Percentiles rank a stretch among this genome's conserved stretches.
Conservation (phyloP, 129 eudicot genomes). For the Ambrosia trifida region DNA sequence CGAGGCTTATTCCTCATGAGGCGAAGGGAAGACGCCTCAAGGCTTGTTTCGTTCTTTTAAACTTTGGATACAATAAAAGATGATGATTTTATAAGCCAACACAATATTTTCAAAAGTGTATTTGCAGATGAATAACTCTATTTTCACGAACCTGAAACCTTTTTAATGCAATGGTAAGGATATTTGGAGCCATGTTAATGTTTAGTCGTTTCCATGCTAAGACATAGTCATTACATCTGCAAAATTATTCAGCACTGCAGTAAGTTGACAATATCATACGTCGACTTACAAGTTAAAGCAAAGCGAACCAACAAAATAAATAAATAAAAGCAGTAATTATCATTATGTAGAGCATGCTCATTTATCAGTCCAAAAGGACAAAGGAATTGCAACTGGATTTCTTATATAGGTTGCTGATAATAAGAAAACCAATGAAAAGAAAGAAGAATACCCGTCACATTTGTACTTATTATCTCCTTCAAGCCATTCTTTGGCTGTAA, state of each 20-base stretch:
- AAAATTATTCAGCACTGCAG: constrained; percentile 27
- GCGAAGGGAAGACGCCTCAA: too few relatives aligned
- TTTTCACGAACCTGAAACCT: constrained; percentile 79
- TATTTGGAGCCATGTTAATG: constrained; percentile 70
- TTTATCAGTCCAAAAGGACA: constrained; percentile 7
- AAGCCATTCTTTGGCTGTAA: constrained; percentile 80
- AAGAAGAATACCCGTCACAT: constrained; percentile 74
- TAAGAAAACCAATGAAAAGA: constrained; percentile 1
- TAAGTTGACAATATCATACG: constrained; percentile 18
- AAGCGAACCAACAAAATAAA: not conserved
- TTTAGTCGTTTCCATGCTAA: constrained; percentile 83
- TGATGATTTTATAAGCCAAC: constrained; percentile 3
- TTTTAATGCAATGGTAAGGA: constrained; percentile 89
- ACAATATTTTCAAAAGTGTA: constrained; percentile 10
- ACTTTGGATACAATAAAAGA: constrained; percentile 2
- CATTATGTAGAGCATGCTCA: not conserved
- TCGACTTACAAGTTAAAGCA: not conserved
- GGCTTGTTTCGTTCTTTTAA: too few relatives aligned
- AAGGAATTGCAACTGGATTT: not conserved
- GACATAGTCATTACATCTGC: constrained; percentile 92
- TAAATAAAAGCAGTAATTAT: not conserved
- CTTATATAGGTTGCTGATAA: constrained; percentile 10
- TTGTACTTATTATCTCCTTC: constrained; percentile 92
- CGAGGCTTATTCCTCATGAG: too few relatives aligned
- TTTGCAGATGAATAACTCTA: constrained; percentile 12